These are phyloP conservation scores for Boeremia exigua DNA, from an alignment of 2,329 filamentous ascomycete genomes.

Conservation along the genomic window DNA sequence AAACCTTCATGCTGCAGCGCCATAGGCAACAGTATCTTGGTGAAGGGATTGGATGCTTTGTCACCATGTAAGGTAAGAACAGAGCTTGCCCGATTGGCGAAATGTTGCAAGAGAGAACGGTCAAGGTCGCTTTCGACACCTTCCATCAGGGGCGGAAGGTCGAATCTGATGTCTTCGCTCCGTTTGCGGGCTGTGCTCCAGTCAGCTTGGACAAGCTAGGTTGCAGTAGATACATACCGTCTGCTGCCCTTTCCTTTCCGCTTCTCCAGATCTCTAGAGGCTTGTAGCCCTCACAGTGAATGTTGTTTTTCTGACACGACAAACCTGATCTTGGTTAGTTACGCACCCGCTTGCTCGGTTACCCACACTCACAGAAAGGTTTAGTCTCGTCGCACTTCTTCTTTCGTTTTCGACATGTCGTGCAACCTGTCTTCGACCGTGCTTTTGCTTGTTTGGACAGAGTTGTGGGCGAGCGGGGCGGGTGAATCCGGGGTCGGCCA, in stretches of 20 bases:
- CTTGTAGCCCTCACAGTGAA: conserved; percentile 88
- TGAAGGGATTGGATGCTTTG: conserved; percentile 78
- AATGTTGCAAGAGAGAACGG: conserved; percentile 81
- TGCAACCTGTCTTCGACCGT: conserved; percentile 64
- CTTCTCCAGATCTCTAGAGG: conserved; percentile 88
- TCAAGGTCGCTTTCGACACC: conserved; percentile 83
- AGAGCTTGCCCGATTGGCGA: conserved; percentile 77
- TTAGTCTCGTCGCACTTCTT: conserved; percentile 65
- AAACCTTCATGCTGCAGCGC: conserved; percentile 79
- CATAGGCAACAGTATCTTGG: conserved; percentile 81
- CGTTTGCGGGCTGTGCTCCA: conserved; percentile 39
- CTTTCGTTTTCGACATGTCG: conserved; percentile 65
- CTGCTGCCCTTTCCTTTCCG: conserved; percentile 76
- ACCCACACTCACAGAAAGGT: conserved; percentile 47
- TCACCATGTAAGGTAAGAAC: conserved; percentile 84
- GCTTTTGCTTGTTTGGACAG: conserved; percentile 79
- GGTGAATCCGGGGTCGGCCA: conserved; percentile 83
- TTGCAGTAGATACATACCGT: conserved; percentile 51
- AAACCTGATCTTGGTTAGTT: conserved; percentile 62
- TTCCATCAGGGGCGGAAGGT: conserved; percentile 70
- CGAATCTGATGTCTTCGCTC: conserved; percentile 49
- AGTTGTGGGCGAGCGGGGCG: conserved; percentile 64
- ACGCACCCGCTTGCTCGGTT: not conserved
- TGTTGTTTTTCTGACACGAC: conserved; percentile 93
- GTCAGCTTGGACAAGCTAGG: conserved; percentile 23